These are phyloP conservation scores for Beauveria bassiana DNA, from an alignment of 2,329 filamentous ascomycete species.

Conservation along the genomic window DNA sequence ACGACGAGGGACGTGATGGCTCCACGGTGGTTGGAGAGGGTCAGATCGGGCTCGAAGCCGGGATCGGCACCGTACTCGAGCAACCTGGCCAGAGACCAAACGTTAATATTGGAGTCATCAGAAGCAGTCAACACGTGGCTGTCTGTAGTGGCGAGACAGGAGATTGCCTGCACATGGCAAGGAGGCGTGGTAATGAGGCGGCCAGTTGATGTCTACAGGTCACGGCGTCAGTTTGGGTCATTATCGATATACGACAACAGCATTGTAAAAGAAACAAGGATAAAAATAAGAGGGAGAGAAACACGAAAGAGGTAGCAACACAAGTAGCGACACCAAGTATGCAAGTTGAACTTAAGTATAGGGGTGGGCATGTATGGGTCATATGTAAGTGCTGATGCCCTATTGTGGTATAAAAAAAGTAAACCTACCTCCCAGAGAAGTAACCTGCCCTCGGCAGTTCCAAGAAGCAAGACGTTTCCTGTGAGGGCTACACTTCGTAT, in stretches of 20 bases:
- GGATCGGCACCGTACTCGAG: slow-evolving; percentile 50
- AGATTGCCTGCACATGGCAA: slow-evolving; percentile 73
- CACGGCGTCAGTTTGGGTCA: neutral
- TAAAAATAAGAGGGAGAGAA: neutral
- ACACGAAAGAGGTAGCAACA: neutral
- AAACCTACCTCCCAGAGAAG: slow-evolving; percentile 81
- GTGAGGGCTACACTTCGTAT: slow-evolving; percentile 71
- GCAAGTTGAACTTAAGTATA: neutral
- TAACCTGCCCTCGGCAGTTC: slow-evolving; percentile 76
- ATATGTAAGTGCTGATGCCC: neutral
- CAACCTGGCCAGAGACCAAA: slow-evolving; percentile 77
- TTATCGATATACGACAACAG: neutral
- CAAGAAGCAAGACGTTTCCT: slow-evolving; percentile 66
- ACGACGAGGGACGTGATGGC: slow-evolving; percentile 58
- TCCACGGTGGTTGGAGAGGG: slow-evolving; percentile 69
- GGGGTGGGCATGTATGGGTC: neutral
- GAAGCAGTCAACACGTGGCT: slow-evolving; percentile 72
- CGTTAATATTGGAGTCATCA: slow-evolving; percentile 80
- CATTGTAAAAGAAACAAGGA: neutral
- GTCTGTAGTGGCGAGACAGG: slow-evolving; percentile 63
- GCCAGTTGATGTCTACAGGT: slow-evolving; percentile 59
- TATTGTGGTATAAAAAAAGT: slow-evolving; percentile 14
- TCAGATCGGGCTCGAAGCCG: slow-evolving; percentile 63
- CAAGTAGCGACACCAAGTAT: neutral
- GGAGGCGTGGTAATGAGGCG: slow-evolving; percentile 68